Base-by-base conservation (phyloP, 805 yeast species). In the Wickerhamiella occidentalis region DNA sequence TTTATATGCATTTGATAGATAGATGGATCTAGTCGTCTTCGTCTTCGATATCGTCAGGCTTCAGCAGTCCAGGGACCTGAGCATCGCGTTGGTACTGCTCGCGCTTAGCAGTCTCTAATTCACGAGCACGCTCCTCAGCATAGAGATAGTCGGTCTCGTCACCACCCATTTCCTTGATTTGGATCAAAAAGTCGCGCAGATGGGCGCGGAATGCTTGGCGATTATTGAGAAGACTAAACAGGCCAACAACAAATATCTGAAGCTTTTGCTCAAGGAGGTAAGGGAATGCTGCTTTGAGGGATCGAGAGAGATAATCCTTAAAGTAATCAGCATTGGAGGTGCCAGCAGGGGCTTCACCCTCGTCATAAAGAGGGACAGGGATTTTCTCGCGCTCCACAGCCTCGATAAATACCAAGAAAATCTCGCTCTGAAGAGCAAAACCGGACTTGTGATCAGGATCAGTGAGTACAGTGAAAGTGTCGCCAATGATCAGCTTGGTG, bases 371-470 rank as follows among this genome's bases (percentile, higher is more conserved):
- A 26, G 97, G 94, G 45, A 77, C 80, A 12, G 76, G 68, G 50
- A 92, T 84, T 54, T 77, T 79, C 52, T 79, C 75, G 54, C 78
- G 82, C 63, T 85, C 85, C 12, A 90, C 92, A 53, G 90, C 70
- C 52, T 84, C 84, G 55, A 92, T 78, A 68, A 92, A 74, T 63
- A 80, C 83, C 51, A 94, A 81, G 58, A 92, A 74, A 54, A 94
- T 72, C 61, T 83, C 82, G 6, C 94, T 75, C 69, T 92, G 99
- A 57, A 80, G 75, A 54, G 82, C 77, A 71, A 92, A 92, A 1
- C 97, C 97, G 23, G 97, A 85, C 69, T 92, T 90, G 67, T 92
- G 99, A 66, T 92, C 99, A 7, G 96, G 81, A 65, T 92, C 97
- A 2, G 98, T 92, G 51, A 92, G 74, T 28, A 92, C 97, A 60